A percentile compares a stretch with the other conserved stretches of the same genome.
Conservation (phyloP, 768 basidiomycete species). For the Pholiota molesta region DNA sequence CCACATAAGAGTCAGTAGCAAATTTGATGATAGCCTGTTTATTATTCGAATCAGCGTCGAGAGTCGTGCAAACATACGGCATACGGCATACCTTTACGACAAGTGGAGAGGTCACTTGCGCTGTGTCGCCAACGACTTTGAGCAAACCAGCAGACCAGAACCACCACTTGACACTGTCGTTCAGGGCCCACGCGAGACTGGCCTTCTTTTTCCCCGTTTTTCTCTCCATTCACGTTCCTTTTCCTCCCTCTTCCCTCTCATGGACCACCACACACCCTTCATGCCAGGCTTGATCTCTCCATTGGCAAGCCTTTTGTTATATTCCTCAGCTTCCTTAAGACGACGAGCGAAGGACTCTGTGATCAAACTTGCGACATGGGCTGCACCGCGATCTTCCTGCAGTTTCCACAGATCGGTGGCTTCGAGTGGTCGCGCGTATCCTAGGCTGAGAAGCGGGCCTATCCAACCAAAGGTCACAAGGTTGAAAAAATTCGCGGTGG, state of each 20-base stretch:
- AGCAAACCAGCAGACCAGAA: slow-evolving; percentile 74
- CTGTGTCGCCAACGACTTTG: slow-evolving; percentile 63
- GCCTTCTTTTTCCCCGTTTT: slow-evolving; percentile 33
- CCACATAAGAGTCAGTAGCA: slow-evolving; percentile 60
- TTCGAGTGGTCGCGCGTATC: slow-evolving; percentile 81
- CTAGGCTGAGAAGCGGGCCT: slow-evolving; percentile 67
- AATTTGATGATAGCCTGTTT: slow-evolving; percentile 73
- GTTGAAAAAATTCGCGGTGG: slow-evolving; percentile 59
- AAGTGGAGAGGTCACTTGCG: slow-evolving; percentile 68
- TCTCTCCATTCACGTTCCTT: slow-evolving; percentile 68
- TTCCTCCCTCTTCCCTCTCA: slow-evolving; percentile 52
- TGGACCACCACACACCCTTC: slow-evolving; percentile 58
- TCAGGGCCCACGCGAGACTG: slow-evolving; percentile 70
- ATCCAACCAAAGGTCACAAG: slow-evolving; percentile 78
- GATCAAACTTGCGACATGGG: slow-evolving; percentile 63
- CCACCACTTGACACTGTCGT: slow-evolving; percentile 77
- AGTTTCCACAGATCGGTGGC: slow-evolving; percentile 83
- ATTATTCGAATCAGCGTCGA: not conserved
- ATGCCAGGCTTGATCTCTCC: slow-evolving; percentile 65
- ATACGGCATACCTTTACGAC: slow-evolving; percentile 69
- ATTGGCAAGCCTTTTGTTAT: slow-evolving; percentile 67
- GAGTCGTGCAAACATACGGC: not conserved
- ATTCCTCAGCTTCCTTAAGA: slow-evolving; percentile 57
- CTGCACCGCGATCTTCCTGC: slow-evolving; percentile 64
- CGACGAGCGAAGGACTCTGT: slow-evolving; percentile 65